Evolutionary conservation across 345 rosid species (phyloP).

Genomic region (Hibiscus trionum): DNA sequence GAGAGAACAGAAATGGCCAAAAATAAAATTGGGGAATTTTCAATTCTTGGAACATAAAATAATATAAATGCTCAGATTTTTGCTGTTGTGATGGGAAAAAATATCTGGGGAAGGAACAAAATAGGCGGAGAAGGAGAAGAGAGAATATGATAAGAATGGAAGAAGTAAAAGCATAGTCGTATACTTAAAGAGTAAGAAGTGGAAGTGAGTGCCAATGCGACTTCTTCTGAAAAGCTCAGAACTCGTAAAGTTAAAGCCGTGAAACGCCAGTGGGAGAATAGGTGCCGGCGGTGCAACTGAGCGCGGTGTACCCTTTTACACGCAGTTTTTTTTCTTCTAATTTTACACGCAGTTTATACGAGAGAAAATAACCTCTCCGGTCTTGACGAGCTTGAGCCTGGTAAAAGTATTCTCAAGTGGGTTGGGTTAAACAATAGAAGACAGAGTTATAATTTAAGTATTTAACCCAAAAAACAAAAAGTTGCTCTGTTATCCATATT

Average conservation of each 20-base stretch:
- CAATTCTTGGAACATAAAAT: background rate
- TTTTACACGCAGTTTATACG: background rate
- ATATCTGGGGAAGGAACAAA: background rate
- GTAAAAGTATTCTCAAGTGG: background rate
- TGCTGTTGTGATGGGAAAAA: background rate
- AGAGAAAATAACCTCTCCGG: background rate
- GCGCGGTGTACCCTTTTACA: background rate
- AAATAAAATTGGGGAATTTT: background rate
- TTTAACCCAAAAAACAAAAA: too few relatives aligned
- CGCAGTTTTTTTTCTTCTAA: background rate
- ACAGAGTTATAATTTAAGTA: too few relatives aligned
- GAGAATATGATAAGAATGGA: too few relatives aligned
- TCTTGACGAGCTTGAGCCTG: background rate
- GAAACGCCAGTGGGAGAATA: background rate
- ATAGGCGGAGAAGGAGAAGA: background rate
- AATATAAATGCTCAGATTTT: background rate
- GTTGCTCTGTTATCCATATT: too few relatives aligned
- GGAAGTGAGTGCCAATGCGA: background rate
- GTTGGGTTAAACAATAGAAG: background rate
- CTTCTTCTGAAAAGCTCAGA: background rate
- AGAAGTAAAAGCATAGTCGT: too few relatives aligned
- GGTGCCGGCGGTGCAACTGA: background rate
- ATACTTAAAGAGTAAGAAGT: background rate
- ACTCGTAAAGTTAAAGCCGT: background rate
- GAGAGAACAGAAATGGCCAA: background rate